Evolutionary conservation across 2,329 filamentous ascomycete genomes (phyloP).

Genomic region (Zasmidium cellare): DNA sequence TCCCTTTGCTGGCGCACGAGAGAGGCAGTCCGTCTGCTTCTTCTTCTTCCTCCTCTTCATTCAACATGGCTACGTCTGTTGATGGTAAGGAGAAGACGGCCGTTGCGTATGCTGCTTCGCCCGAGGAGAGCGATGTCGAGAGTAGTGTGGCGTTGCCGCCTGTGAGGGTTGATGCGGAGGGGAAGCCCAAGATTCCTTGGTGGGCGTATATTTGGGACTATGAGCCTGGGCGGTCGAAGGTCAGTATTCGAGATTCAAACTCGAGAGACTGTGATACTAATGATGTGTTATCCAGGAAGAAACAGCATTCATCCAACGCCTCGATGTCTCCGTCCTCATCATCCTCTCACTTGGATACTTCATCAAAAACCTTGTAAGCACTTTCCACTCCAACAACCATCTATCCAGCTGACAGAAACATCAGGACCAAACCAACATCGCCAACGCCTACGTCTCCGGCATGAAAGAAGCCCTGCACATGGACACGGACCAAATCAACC

Average conservation of each 20-base stretch:
- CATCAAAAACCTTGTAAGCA: slow-evolving; percentile 47
- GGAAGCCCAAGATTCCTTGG: slow-evolving; percentile 17
- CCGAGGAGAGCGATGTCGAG: slow-evolving; percentile 10
- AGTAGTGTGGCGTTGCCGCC: background rate
- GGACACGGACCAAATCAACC: slow-evolving; percentile 57
- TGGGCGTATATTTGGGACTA: slow-evolving; percentile 51
- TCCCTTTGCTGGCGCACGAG: background rate
- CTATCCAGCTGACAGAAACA: background rate
- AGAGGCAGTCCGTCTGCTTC: background rate
- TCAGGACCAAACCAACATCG: slow-evolving; percentile 28
- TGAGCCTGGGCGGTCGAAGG: slow-evolving; percentile 43
- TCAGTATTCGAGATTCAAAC: background rate
- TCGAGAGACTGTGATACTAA: too few species aligned
- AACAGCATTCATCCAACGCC: slow-evolving; percentile 22
- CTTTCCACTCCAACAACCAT: background rate
- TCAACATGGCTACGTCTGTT: background rate
- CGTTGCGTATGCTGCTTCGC: background rate
- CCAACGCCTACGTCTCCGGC: slow-evolving; percentile 49
- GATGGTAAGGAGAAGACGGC: slow-evolving; percentile 8
- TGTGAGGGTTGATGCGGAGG: background rate
- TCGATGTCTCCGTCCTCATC: slow-evolving; percentile 50
- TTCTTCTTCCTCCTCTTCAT: background rate
- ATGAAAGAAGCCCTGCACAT: slow-evolving; percentile 56
- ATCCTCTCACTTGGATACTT: slow-evolving; percentile 53
- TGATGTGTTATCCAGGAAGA: too few species aligned